phyloP scores from a whole-genome alignment of 305 asterid genomes.

The Solanum chacoense region DNA sequence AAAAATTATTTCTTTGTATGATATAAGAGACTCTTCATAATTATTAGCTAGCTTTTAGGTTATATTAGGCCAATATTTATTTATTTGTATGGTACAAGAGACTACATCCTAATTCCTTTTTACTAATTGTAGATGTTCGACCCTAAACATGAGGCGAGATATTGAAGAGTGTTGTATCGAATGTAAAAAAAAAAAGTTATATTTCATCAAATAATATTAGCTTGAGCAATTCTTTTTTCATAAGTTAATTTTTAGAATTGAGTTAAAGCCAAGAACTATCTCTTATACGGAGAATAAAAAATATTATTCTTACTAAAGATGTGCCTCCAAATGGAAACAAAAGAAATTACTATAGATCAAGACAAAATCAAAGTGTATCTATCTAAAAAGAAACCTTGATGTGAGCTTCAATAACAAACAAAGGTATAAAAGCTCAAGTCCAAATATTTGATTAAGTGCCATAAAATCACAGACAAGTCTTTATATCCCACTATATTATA shows the following conservation, averaged over 20 bases:
- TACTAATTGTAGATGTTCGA: not conserved
- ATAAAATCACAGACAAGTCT: constrained; percentile 9
- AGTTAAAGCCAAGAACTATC: no score
- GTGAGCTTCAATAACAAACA: not conserved
- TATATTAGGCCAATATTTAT: not conserved
- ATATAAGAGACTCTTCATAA: not conserved
- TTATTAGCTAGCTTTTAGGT: not conserved
- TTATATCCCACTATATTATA: constrained; percentile 7
- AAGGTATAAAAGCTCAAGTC: constrained; percentile 2
- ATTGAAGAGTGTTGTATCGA: not conserved
- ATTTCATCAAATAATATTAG: not conserved
- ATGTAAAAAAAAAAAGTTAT: no score
- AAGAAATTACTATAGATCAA: not conserved
- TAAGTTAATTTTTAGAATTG: not conserved
- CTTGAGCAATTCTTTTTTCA: not conserved
- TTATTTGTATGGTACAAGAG: not conserved
- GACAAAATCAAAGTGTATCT: not conserved
- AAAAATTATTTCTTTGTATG: not conserved
- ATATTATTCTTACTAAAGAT: not conserved
- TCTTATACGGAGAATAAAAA: no score
- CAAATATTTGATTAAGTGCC: constrained; percentile 7
- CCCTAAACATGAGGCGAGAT: not conserved
- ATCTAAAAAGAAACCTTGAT: constrained; percentile 11
- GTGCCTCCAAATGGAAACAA: constrained; percentile 8
- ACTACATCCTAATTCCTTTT: not conserved